Conservation (phyloP, 2,329 filamentous ascomycete species). For the Ilyonectria destructans region DNA sequence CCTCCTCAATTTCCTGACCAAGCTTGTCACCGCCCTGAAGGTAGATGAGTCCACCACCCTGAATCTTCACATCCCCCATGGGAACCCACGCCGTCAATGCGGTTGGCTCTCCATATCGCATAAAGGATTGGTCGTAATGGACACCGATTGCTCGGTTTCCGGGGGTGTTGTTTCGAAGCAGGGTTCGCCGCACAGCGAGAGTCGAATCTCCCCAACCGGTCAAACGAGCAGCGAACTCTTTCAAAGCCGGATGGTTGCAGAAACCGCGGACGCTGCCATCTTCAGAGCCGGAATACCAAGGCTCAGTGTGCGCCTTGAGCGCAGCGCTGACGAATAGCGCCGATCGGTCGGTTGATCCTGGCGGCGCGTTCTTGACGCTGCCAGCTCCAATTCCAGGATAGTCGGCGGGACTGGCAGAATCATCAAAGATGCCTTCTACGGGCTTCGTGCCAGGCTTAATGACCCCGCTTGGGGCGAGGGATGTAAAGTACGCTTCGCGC, state of each 20-base stretch:
- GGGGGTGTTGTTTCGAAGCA: constrained; percentile 72
- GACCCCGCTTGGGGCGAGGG: constrained; percentile 69
- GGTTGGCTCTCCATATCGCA: constrained; percentile 70
- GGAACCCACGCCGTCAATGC: constrained; percentile 73
- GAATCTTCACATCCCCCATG: constrained; percentile 68
- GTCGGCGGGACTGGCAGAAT: constrained; percentile 27
- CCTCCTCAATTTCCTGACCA: constrained; percentile 65
- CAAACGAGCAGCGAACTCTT: constrained; percentile 65
- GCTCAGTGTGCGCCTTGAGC: constrained; percentile 67
- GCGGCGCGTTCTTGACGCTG: constrained; percentile 61
- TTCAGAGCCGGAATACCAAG: constrained; percentile 61
- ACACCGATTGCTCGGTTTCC: constrained; percentile 72
- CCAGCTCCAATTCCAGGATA: constrained; percentile 65
- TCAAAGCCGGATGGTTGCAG: constrained; percentile 67
- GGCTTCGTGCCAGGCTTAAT: constrained; percentile 67
- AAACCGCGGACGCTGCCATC: constrained; percentile 52
- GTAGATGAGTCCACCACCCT: constrained; percentile 74
- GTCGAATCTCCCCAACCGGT: constrained; percentile 69
- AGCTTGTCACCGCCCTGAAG: constrained; percentile 62
- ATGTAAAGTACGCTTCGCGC: constrained; percentile 68
- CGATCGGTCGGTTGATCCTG: constrained; percentile 55
- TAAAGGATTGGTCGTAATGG: constrained; percentile 74
- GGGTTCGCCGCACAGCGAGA: constrained; percentile 59
- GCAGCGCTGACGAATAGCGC: constrained; percentile 57
- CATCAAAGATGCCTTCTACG: constrained; percentile 68